Conservation (phyloP, 2,329 filamentous ascomycete species). For the Endothia cerciana region DNA sequence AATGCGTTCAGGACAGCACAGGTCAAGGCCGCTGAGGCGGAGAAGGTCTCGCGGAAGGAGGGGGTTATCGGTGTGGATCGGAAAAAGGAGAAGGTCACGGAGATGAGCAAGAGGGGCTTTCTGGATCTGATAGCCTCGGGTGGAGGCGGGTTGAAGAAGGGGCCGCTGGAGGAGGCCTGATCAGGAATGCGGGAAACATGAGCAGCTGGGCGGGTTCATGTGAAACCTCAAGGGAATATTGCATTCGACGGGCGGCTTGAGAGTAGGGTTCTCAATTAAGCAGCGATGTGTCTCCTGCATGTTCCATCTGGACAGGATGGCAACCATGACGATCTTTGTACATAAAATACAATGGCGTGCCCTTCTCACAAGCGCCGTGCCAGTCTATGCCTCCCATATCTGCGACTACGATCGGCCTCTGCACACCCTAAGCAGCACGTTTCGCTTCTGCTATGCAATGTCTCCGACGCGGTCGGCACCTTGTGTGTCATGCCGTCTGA, state of each 20-base stretch:
- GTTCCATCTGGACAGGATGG: neutral
- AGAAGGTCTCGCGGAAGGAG: conserved; percentile 68
- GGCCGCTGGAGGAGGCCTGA: conserved; percentile 61
- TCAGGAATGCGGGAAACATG: neutral
- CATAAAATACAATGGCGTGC: conserved; percentile 21
- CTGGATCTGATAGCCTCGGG: conserved; percentile 81
- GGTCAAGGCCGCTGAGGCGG: conserved; percentile 81
- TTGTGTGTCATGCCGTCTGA: neutral
- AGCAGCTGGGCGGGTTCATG: neutral
- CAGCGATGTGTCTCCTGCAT: conserved; percentile 15
- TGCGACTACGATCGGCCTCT: neutral
- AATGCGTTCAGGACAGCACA: conserved; percentile 94
- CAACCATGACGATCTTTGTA: conserved; percentile 16
- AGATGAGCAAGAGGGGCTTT: conserved; percentile 98
- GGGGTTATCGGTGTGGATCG: conserved; percentile 79
- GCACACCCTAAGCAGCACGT: neutral
- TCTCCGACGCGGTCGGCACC: neutral
- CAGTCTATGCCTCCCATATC: neutral
- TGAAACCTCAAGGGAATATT: neutral
- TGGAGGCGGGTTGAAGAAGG: conserved; percentile 63
- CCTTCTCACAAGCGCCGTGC: conserved; percentile 1
- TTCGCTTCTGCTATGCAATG: neutral
- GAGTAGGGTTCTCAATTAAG: conserved; percentile 23
- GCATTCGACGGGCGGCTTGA: conserved; percentile 16
- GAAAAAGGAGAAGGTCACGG: conserved; percentile 85